Conservation (phyloP, 2,329 filamentous ascomycete species). For the Trichoderma simmonsii region DNA sequence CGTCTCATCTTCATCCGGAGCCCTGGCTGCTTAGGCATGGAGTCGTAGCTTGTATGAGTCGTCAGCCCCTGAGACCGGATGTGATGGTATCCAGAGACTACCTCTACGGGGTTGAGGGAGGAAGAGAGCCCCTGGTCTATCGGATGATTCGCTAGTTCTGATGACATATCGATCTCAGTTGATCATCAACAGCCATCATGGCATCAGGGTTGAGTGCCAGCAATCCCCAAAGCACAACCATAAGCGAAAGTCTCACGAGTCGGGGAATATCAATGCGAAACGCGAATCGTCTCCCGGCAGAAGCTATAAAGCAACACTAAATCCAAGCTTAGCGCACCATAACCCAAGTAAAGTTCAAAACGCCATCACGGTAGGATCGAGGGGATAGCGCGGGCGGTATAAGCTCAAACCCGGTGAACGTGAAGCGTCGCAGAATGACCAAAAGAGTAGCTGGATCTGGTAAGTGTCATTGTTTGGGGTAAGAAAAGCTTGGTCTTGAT, state of each 20-base stretch:
- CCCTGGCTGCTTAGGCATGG: background rate
- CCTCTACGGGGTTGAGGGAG: background rate
- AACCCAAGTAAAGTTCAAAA: background rate
- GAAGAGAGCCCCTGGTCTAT: background rate
- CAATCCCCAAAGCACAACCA: background rate
- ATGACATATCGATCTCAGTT: background rate
- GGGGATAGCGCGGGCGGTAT: background rate
- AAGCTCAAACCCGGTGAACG: background rate
- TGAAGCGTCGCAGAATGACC: conserved; percentile 6
- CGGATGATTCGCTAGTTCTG: background rate
- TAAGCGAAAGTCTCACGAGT: background rate
- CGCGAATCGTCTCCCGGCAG: background rate
- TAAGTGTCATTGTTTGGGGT: background rate
- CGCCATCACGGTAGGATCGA: background rate
- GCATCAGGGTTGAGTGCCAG: background rate
- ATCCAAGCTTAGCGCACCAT: background rate
- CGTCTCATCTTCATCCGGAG: conserved; percentile 1
- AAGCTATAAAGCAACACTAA: background rate
- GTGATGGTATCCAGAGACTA: conserved; percentile 7
- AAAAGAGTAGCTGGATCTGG: background rate
- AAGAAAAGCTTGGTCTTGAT: background rate
- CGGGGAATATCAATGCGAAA: background rate
- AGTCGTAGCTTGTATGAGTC: background rate
- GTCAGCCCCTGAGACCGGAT: conserved; percentile 24
- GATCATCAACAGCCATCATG: background rate